A percentile compares a stretch with the other conserved stretches of the same genome.
Evolutionary conservation across 1,284 basidiomycete species (phyloP).

Genomic region (Vanrija sp.): DNA sequence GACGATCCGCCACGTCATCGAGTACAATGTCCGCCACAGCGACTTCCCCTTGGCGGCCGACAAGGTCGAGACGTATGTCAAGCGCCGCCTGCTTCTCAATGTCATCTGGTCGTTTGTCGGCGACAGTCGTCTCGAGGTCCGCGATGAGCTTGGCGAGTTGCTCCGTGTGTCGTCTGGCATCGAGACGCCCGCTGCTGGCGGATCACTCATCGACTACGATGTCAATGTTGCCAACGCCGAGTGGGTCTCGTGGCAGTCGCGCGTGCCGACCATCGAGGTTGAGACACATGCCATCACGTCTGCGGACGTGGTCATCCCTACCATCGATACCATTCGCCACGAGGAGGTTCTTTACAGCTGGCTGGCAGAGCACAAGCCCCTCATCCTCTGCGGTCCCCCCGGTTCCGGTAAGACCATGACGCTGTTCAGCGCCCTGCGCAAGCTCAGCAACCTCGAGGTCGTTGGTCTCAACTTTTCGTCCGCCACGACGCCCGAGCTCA

Average conservation of each 20-base stretch:
- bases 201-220: conserved; percentile 91
- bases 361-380: conserved; percentile 97
- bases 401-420: conserved; percentile 99
- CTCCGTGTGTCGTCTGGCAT: conserved; percentile 80
- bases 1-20: conserved; percentile 85
- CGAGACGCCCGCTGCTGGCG: conserved; percentile 79
- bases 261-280: conserved; percentile 92
- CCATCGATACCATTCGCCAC: conserved; percentile 96
- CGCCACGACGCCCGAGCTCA: conserved; percentile 94
- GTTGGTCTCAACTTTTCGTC: conserved; percentile 99
- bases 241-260: conserved; percentile 87
- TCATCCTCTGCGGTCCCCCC: conserved; percentile 97
- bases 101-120: conserved; percentile 98
- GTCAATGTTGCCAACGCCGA: conserved; percentile 81
- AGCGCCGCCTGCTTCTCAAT: conserved; percentile 83
- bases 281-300: conserved; percentile 94
- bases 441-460: conserved; percentile 97
- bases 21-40: conserved; percentile 90
- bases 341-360: conserved; percentile 98
- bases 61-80: conserved; percentile 83
- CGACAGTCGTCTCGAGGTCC: conserved; percentile 83
- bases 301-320: conserved; percentile 95
- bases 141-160: conserved; percentile 86
- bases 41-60: conserved; percentile 88
- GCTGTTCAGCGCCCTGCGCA: conserved; percentile 95